Base-by-base conservation (phyloP, 306 rosid species). In the Fagus sylvatica region DNA sequence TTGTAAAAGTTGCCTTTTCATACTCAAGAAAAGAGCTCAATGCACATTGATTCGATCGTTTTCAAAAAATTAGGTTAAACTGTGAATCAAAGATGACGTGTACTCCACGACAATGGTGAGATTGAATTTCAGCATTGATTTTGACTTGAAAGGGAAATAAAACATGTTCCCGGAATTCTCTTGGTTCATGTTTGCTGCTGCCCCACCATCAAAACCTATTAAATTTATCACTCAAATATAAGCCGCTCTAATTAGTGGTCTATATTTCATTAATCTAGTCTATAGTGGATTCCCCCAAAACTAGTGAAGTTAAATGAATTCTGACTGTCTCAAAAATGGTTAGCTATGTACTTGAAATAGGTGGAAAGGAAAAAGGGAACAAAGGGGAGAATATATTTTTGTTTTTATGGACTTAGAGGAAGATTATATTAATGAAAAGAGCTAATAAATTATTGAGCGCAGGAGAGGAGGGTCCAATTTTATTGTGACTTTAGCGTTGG, bases 201-300 rank as follows among this genome's bases (percentile, higher is more conserved):
- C 86, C 81, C 88, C 90, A 74, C 91, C 90, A 78, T 68, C 74
- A 53, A 77, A 77, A 60, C 37, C 34, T 49, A 67, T 19, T 74
- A 80, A 22, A 79, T 56, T 65, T 82, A 49, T 73, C 77, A 75
- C 82, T 39, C 68, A 46, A 17, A 17, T 48, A 19, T 12, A 69
- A 54, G 67, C 69, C 34, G 69, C 22, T 73, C 79, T 66, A 83
- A 72, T 81, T 77, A 16, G 77, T 76, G 95, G 89, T 83, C 80
- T 71, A 74, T 60, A 78, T 77, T 85, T 86, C 83, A 83, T 88
- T 86, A 90, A 82, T 78, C 65, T 62, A 70, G 74, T 48, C 76
- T 66, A 5, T 73, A 81, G 84, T 86, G 84, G 89, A 59, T 79
- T 85, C 83, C 76, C 72, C 76, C 65, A 73, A 10, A 43, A 71